Base-by-base conservation (phyloP, 2,329 filamentous ascomycete genomes). In the Aspergillus ochraceus region DNA sequence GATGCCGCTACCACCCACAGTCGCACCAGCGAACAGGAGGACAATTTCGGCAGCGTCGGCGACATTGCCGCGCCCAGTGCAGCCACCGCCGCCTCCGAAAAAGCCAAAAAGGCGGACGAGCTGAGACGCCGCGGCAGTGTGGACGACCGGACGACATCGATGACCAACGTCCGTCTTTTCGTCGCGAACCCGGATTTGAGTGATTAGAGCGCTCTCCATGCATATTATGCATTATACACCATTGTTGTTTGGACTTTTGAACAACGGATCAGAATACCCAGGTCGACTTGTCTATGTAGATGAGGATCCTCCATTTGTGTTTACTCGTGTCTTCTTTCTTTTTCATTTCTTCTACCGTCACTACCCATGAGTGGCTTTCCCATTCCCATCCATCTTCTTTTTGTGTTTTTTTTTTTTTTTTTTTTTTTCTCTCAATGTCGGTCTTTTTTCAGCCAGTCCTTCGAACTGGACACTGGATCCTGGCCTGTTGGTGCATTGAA, bases 41-140 rank as follows among this genome's bases (percentile, higher is more conserved):
- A 83, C 60, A 79, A 77, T 56, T 87, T 87, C 69, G 85, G 84
- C 26, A 77, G 79, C 5, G 70, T 85, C 42, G 81, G 81, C 20
- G 79, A 82, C 32, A 80, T 88, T 72, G 71, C 77, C 65, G 74
- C 77, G 57, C 75, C 80, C 1, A 77, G 66, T 62, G 73, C 78
- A 11, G 76, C 73, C 22, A 77, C 69, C 42, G 61, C 71, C 2
- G 76, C 77, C 12, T 66, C 72, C 36, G 68, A 76, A 24, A 78
- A 79, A 57, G 73, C 71, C 26, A 76, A 76, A 47, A 77, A 72
- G 58, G 73, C 75, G 10, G 79, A 80, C 19, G 79, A 81, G 57
- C 66, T 81, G 60, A 72, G 77, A 63, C 74, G 79, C 54, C 72
- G 79, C 58, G 79, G 79, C 20, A 81, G 79, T 68, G 79, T 81